Percentiles rank a stretch among this genome's conserved stretches.
phyloP scores from a whole-genome alignment of 768 basidiomycete species.

The Saitozyma podzolica region DNA sequence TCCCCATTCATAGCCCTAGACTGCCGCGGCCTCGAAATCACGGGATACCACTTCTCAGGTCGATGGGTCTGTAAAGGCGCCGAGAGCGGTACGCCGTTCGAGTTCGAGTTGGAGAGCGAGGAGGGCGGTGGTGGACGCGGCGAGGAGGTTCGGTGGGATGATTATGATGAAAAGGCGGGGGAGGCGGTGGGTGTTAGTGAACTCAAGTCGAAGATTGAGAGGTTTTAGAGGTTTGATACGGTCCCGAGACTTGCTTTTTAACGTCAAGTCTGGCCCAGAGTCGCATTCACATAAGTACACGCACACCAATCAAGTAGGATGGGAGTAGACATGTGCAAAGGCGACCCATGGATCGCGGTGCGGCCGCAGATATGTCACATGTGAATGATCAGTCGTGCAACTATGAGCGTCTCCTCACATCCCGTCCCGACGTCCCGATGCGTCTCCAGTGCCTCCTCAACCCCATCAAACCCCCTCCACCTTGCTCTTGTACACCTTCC shows the following conservation, averaged over 20 bases:
- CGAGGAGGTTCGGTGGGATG: slow-evolving; percentile 50
- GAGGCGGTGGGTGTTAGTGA: slow-evolving; percentile 44
- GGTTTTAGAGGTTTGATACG: slow-evolving; percentile 11
- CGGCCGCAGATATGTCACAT: too few species aligned
- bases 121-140: slow-evolving; percentile 14
- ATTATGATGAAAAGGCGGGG: slow-evolving; percentile 50
- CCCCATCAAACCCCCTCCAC: slow-evolving; percentile 31
- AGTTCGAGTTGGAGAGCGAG: slow-evolving; percentile 45
- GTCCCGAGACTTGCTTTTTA: too few species aligned
- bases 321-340: too few species aligned
- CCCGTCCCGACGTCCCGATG: too few species aligned
- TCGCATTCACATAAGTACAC: too few species aligned
- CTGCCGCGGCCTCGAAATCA: slow-evolving; percentile 51
- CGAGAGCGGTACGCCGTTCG: slow-evolving; percentile 35
- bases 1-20: slow-evolving; percentile 45
- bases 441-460: too few species aligned
- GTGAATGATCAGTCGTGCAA: too few species aligned
- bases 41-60: slow-evolving; percentile 41
- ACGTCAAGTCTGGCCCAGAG: too few species aligned
- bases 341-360: too few species aligned
- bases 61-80: slow-evolving; percentile 28
- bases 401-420: too few species aligned
- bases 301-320: too few species aligned
- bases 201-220: slow-evolving; percentile 35
- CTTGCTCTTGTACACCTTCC: slow-evolving; percentile 47